These are phyloP conservation scores for Fusarium falciforme DNA, from an alignment of 2,329 filamentous ascomycete species.

Conservation along the genomic window DNA sequence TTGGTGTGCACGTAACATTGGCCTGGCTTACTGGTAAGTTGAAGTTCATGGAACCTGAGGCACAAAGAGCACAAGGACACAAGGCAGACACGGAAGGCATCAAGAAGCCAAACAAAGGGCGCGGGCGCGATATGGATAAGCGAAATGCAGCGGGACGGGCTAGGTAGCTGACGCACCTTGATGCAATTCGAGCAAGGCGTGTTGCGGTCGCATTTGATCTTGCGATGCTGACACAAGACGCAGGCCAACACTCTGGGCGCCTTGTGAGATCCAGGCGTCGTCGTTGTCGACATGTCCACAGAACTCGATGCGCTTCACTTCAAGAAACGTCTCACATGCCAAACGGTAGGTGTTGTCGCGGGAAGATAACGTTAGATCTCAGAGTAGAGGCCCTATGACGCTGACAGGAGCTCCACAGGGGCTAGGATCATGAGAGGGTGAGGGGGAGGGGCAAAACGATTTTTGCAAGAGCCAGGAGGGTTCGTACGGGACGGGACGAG, in stretches of 20 bases:
- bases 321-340: constrained; percentile 46
- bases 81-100: not conserved
- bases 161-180: constrained; percentile 58
- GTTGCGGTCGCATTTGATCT: constrained; percentile 71
- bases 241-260: constrained; percentile 63
- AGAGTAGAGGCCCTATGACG: constrained; percentile 34
- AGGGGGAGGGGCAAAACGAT: constrained; percentile 33
- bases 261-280: constrained; percentile 49
- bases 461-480: not conserved
- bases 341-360: constrained; percentile 13
- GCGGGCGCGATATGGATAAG: not conserved
- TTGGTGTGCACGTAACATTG: constrained; percentile 69
- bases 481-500: not conserved
- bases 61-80: constrained; percentile 1
- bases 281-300: constrained; percentile 49
- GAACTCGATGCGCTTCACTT: constrained; percentile 18
- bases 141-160: not conserved
- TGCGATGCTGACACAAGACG: constrained; percentile 69
- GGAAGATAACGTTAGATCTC: not conserved
- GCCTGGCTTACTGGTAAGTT: constrained; percentile 54
- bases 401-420: constrained; percentile 27
- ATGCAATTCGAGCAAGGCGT: constrained; percentile 70
- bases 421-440: constrained; percentile 20
- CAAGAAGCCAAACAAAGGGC: not conserved
- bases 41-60: constrained; percentile 7